Evolutionary conservation across 371 early-diverging fungal genomes (phyloP).

Genomic region (Dinochytrium kinnereticum): DNA sequence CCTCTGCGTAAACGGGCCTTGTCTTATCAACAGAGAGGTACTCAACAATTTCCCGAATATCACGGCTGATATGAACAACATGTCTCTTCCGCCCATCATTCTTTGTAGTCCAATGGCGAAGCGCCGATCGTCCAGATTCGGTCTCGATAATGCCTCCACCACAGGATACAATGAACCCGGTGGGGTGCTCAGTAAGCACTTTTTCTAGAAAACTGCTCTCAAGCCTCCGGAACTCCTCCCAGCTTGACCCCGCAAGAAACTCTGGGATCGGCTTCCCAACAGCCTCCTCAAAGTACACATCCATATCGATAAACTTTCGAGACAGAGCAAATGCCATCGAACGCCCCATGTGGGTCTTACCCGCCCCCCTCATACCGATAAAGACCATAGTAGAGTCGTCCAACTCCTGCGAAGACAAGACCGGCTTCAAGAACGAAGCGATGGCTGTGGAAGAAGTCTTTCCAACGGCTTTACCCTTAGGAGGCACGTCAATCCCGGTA

Average conservation of each 20-base stretch:
- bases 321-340: conserved; percentile 71
- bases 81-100: conserved; percentile 43
- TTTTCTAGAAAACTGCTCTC: conserved; percentile 69
- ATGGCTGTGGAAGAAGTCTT: background rate
- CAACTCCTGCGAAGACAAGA: conserved; percentile 27
- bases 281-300: conserved; percentile 75
- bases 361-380: conserved; percentile 97
- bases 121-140: conserved; percentile 64
- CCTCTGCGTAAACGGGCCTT: conserved; percentile 87
- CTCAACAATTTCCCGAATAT: conserved; percentile 76
- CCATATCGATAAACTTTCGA: conserved; percentile 86
- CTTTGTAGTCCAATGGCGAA: conserved; percentile 56
- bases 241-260: conserved; percentile 78
- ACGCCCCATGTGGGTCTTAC: conserved; percentile 89
- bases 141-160: conserved; percentile 96
- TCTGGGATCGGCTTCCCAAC: conserved; percentile 76
- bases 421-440: background rate
- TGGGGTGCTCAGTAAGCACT: conserved; percentile 59
- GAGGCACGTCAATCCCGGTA: conserved; percentile 67
- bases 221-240: conserved; percentile 87
- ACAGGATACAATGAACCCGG: conserved; percentile 80
- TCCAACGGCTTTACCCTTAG: conserved; percentile 12
- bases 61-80: conserved; percentile 81
- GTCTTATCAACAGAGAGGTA: conserved; percentile 81
- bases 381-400: conserved; percentile 70